Evolutionary conservation across 495 filamentous ascomycete species (phyloP).

Genomic region (Thermothielavioides terrestris): DNA sequence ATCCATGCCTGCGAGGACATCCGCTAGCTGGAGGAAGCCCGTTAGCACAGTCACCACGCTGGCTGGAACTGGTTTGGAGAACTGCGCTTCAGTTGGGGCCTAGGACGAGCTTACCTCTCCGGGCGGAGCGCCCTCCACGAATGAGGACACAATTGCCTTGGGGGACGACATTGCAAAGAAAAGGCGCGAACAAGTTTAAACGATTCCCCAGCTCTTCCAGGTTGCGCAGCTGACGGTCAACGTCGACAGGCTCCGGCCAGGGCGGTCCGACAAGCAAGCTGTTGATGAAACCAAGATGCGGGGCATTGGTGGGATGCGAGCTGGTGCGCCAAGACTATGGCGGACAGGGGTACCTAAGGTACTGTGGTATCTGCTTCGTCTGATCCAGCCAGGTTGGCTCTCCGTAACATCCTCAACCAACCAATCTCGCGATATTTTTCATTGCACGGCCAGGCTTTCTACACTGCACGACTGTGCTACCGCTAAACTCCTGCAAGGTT

Average conservation of each 20-base stretch:
- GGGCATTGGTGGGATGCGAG: slow-evolving; percentile 3
- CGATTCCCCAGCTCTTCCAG: too few species aligned
- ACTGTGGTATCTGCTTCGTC: background rate
- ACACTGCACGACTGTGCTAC: too few species aligned
- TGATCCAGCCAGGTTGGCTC: too few species aligned
- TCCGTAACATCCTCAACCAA: too few species aligned
- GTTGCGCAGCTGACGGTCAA: too few species aligned
- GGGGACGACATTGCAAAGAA: slow-evolving; percentile 34
- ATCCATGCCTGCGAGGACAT: slow-evolving; percentile 72
- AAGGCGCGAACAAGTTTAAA: too few species aligned
- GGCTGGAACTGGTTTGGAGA: background rate
- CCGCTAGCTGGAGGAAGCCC: slow-evolving; percentile 54
- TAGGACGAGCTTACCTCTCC: slow-evolving; percentile 67
- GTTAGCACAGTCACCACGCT: slow-evolving; percentile 9
- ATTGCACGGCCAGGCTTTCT: too few species aligned
- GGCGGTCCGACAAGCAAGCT: background rate
- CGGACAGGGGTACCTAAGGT: background rate
- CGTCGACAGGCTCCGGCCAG: too few species aligned
- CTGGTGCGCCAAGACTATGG: slow-evolving; percentile 5
- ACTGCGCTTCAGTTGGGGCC: background rate
- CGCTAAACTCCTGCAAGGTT: too few species aligned
- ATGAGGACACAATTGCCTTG: slow-evolving; percentile 66
- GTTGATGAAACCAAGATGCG: slow-evolving; percentile 7
- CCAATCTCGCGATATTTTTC: too few species aligned
- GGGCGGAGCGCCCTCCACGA: slow-evolving; percentile 89